phyloP scores from a whole-genome alignment of 2,329 filamentous ascomycete species.

The Thielaviopsis ethacetica region DNA sequence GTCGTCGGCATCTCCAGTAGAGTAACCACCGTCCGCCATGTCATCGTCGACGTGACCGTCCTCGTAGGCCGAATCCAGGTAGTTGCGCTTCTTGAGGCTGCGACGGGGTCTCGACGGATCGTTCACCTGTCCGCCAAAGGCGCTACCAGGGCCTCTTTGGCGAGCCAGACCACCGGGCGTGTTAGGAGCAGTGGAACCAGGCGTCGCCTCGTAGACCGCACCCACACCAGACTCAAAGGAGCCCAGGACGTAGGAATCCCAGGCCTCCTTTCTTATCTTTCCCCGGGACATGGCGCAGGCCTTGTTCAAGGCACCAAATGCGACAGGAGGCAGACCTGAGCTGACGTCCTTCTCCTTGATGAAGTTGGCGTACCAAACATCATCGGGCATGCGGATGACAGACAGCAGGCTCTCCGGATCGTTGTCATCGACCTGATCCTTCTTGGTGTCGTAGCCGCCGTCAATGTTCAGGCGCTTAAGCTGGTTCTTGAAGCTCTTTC shows the following conservation, averaged over 20 bases:
- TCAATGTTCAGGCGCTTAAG: constrained; percentile 47
- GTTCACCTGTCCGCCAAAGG: background rate
- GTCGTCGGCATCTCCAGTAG: constrained; percentile 55
- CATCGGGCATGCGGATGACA: constrained; percentile 34
- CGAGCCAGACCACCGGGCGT: constrained; percentile 5
- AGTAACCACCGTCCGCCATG: constrained; percentile 44
- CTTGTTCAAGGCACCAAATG: constrained; percentile 27
- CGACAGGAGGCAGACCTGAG: constrained; percentile 32
- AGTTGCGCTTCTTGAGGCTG: constrained; percentile 55
- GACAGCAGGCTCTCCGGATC: constrained; percentile 35
- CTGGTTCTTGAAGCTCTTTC: constrained; percentile 53
- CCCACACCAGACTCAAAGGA: constrained; percentile 3
- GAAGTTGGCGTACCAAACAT: constrained; percentile 39
- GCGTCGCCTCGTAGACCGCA: constrained; percentile 2
- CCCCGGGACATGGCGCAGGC: constrained; percentile 43
- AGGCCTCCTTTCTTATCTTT: constrained; percentile 13
- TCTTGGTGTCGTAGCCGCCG: constrained; percentile 45
- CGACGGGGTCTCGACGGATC: constrained; percentile 44
- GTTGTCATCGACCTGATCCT: constrained; percentile 35
- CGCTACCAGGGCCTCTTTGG: background rate
- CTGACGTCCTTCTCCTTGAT: constrained; percentile 38
- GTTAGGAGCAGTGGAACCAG: constrained; percentile 3
- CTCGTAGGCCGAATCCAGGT: constrained; percentile 57
- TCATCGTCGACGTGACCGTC: constrained; percentile 58
- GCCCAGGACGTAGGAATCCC: constrained; percentile 13